Conservation (phyloP, 1,139 yeast genomes). For the Lodderomyces orthopsilosis region DNA sequence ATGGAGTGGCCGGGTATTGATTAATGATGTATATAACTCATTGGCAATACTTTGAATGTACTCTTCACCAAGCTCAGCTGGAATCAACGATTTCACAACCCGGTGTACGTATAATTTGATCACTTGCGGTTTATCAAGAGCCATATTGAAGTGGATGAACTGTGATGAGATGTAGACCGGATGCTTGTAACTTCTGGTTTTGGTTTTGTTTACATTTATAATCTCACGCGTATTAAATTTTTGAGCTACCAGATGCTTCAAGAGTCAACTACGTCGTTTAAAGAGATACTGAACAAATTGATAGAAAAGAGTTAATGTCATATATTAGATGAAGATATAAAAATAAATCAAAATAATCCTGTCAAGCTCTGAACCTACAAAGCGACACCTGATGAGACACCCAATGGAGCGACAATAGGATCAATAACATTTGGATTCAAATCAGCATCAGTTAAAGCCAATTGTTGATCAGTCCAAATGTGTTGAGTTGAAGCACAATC, state of each 20-base stretch:
- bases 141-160: conserved; percentile 16
- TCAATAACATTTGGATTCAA: conserved; percentile 64
- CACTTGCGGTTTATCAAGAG: conserved; percentile 33
- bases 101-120: conserved; percentile 35
- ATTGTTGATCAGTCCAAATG: conserved; percentile 85
- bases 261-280: too few relatives aligned
- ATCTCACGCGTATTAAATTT: neutral
- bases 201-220: neutral
- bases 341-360: neutral
- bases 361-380: conserved; percentile 10
- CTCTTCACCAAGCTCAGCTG: conserved; percentile 39
- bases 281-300: too few relatives aligned
- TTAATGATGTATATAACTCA: conserved; percentile 24
- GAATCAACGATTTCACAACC: conserved; percentile 38
- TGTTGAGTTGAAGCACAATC: conserved; percentile 43
- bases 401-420: conserved; percentile 58
- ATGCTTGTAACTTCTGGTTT: neutral
- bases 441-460: conserved; percentile 57
- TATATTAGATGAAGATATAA: conserved; percentile 1
- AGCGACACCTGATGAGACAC: conserved; percentile 65
- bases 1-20: conserved; percentile 10
- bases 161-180: neutral
- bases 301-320: neutral
- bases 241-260: too few relatives aligned
- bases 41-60: conserved; percentile 33